A percentile compares a stretch with the other conserved stretches of the same genome.
These are phyloP conservation scores for Cladorrhinum sp. DNA, from an alignment of 2,329 filamentous ascomycete genomes.

Conservation along the genomic window DNA sequence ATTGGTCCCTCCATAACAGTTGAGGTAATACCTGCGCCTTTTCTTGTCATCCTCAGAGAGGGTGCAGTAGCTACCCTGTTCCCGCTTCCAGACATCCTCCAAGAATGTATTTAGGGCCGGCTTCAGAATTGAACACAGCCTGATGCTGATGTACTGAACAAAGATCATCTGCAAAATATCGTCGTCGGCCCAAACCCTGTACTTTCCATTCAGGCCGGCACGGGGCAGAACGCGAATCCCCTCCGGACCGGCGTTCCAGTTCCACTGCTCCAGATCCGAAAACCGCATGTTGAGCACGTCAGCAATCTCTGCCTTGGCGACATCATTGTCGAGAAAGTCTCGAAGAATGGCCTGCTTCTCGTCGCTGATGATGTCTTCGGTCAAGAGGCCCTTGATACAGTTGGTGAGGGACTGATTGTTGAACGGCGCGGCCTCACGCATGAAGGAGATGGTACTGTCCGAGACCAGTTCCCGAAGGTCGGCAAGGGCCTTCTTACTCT, in stretches of 20 bases:
- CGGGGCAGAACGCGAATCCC: slow-evolving; percentile 42
- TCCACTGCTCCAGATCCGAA: slow-evolving; percentile 40
- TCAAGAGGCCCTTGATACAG: slow-evolving; percentile 39
- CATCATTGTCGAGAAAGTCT: slow-evolving; percentile 38
- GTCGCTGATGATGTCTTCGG: slow-evolving; percentile 41
- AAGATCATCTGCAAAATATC: slow-evolving; percentile 45
- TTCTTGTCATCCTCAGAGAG: slow-evolving; percentile 27
- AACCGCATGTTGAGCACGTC: slow-evolving; percentile 44
- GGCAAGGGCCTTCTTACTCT: slow-evolving; percentile 25
- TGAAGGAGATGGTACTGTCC: slow-evolving; percentile 20
- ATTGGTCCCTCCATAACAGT: neutral
- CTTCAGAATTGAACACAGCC: slow-evolving; percentile 34
- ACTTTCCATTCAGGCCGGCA: slow-evolving; percentile 43
- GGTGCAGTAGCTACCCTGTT: slow-evolving; percentile 15
- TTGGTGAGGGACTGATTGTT: slow-evolving; percentile 29
- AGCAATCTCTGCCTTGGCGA: slow-evolving; percentile 40
- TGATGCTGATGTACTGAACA: slow-evolving; percentile 41
- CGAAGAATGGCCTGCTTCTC: slow-evolving; percentile 40
- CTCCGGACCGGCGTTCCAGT: slow-evolving; percentile 39
- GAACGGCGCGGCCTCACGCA: slow-evolving; percentile 32
- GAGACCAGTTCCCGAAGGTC: slow-evolving; percentile 22
- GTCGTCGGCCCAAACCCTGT: slow-evolving; percentile 45
- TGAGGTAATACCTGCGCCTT: slow-evolving; percentile 29
- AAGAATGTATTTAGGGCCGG: slow-evolving; percentile 27
- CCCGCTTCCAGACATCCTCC: slow-evolving; percentile 10